Conservation (phyloP, 2,329 filamentous ascomycete genomes). For the Colletotrichum eremochloae region DNA sequence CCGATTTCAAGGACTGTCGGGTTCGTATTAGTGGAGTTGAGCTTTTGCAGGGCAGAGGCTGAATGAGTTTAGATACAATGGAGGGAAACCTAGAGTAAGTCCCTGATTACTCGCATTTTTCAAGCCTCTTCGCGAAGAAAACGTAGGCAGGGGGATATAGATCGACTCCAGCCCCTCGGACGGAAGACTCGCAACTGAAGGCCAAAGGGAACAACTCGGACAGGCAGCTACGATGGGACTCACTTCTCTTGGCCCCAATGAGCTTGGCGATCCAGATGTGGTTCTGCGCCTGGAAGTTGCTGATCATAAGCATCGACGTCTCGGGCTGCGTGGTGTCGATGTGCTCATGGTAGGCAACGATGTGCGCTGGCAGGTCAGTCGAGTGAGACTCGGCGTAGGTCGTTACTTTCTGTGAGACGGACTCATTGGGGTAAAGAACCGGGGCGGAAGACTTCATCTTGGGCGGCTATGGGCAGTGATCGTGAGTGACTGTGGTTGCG, state of each 20-base stretch:
- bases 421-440: conserved; percentile 57
- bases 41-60: neutral
- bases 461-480: neutral
- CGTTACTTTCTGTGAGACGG: conserved; percentile 57
- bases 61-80: neutral
- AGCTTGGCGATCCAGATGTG: conserved; percentile 57
- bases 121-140: neutral
- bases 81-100: neutral
- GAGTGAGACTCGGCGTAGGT: conserved; percentile 60
- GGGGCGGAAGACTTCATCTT: conserved; percentile 57
- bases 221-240: conserved; percentile 4
- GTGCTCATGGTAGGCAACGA: conserved; percentile 58
- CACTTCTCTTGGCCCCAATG: conserved; percentile 57
- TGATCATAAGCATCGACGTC: conserved; percentile 56
- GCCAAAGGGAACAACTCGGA: neutral
- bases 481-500: neutral
- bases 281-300: conserved; percentile 57
- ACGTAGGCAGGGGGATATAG: neutral
- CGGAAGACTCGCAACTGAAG: neutral
- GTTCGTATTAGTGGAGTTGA: neutral
- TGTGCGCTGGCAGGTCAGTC: conserved; percentile 56
- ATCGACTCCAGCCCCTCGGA: neutral
- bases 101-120: neutral
- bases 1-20: conserved; percentile 62
- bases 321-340: conserved; percentile 42